Evolutionary conservation across 495 filamentous ascomycete species (phyloP).

Genomic region (Tuber indicum): DNA sequence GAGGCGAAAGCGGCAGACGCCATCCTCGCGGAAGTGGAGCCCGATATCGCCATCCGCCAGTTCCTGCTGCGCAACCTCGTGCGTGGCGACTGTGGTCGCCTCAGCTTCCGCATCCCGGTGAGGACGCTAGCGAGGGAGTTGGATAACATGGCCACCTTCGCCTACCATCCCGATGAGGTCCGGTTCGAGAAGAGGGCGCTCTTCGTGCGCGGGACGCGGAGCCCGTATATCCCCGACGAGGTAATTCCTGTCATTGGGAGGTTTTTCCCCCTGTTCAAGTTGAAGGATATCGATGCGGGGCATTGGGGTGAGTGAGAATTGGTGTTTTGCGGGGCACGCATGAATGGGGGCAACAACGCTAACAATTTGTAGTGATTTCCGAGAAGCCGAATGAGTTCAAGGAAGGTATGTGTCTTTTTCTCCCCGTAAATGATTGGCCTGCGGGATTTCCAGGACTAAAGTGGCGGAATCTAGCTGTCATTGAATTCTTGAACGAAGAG

Average conservation of each 20-base stretch:
- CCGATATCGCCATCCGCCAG: constrained; percentile 70
- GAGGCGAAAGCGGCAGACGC: constrained; percentile 70
- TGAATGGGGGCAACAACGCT: background rate
- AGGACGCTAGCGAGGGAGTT: constrained; percentile 53
- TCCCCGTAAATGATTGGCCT: constrained; percentile 3
- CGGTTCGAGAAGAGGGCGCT: constrained; percentile 71
- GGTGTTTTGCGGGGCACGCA: background rate
- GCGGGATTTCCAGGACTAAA: background rate
- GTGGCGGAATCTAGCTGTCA: constrained; percentile 48
- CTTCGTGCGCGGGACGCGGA: constrained; percentile 75
- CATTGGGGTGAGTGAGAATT: constrained; percentile 59
- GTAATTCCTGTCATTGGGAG: constrained; percentile 76
- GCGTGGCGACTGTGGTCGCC: constrained; percentile 44
- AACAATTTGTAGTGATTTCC: constrained; percentile 57
- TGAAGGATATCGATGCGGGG: constrained; percentile 77
- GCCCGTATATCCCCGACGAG: constrained; percentile 80
- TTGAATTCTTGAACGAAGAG: constrained; percentile 57
- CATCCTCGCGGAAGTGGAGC: constrained; percentile 71
- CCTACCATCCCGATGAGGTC: constrained; percentile 58
- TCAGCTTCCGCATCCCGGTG: constrained; percentile 58
- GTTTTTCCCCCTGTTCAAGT: constrained; percentile 78
- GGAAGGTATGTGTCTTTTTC: constrained; percentile 53
- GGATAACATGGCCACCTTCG: constrained; percentile 74
- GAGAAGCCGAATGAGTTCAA: constrained; percentile 86
- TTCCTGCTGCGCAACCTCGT: constrained; percentile 89